phyloP scores from a whole-genome alignment of 2,329 filamentous ascomycete genomes.

The Trichoderma sp. region DNA sequence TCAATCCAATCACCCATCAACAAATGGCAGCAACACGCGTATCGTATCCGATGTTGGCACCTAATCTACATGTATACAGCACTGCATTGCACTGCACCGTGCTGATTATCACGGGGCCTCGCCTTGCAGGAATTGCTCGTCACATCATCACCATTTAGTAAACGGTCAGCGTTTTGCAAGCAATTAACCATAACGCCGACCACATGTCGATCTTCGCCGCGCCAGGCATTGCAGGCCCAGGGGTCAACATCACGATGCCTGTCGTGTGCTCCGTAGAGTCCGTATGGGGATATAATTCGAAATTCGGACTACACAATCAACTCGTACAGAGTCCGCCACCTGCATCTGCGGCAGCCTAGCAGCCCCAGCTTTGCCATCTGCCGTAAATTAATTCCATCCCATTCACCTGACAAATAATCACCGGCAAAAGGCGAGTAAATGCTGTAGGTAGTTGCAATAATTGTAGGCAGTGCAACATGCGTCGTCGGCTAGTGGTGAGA shows the following conservation, averaged over 20 bases:
- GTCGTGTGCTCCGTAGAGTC: neutral
- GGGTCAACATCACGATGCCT: neutral
- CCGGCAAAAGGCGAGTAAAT: neutral
- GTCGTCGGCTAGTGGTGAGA: neutral
- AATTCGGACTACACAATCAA: no score
- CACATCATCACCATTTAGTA: constrained; percentile 4
- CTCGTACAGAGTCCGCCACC: neutral
- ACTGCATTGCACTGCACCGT: neutral
- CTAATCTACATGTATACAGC: no score
- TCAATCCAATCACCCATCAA: neutral
- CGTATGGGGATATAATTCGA: neutral
- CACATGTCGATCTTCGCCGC: constrained; percentile 4
- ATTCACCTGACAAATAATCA: neutral
- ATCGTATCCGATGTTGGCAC: neutral
- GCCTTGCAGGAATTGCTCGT: neutral
- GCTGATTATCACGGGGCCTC: neutral
- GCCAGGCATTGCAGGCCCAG: neutral
- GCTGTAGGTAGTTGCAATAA: neutral
- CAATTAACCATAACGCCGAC: constrained; percentile 5
- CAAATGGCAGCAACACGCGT: neutral
- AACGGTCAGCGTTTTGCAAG: constrained; percentile 1
- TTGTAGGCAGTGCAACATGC: neutral
- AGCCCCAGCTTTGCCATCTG: neutral
- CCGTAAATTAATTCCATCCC: neutral
- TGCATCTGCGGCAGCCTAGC: neutral